Evolutionary conservation across 345 rosid species (phyloP), one percentile per base, ranked within the genome.

Genomic region (Dovyalis caffra): DNA sequence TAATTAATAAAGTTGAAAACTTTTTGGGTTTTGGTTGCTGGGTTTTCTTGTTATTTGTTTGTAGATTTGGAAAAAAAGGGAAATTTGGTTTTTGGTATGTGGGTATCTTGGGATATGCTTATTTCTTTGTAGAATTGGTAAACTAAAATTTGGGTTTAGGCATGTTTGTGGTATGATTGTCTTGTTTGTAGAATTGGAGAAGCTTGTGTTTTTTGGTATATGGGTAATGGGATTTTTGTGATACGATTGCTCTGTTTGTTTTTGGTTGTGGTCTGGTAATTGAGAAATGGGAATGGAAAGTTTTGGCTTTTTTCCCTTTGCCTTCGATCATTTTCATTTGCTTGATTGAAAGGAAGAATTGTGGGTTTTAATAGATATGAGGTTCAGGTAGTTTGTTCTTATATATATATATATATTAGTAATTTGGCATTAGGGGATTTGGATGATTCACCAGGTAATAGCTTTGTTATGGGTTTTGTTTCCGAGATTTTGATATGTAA

Each of bases 1-100:
- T 94, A 74, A 31, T 47, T 20, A 49, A 5, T 20, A 49, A 49
- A 49, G 56, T 20, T 49, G 56, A 20, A 20, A 15, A 25, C 12
- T 8, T 47, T 34, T 63, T n/a, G 66, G 3, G 8, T 35, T 26
- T 38, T 28, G 64, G 29, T 49, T 6, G 18, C 20, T 20, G 56
- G 18, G 18, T 3, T 11, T 60, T 23, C 32, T 28, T 60, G 32
- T 11, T 11, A 11, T 12, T 29, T 29, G 65, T 28, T 53, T 53
- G 58, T 21, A 10, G 23, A 20, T 15, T 51, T 29, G 25, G 58
- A n/a, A n/a, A 25, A 11, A 40, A 12, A 40, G 26, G 11, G 16
- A 18, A 49, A n/a, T 21, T 47, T 47, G 56, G 7, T 49, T 49
- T 6, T 49, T 49, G 8, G 56, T 18, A 49, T 18, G 8, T 18